Conservation (phyloP, 2,329 filamentous ascomycete genomes). For the Albophoma yamanashiensis region DNA sequence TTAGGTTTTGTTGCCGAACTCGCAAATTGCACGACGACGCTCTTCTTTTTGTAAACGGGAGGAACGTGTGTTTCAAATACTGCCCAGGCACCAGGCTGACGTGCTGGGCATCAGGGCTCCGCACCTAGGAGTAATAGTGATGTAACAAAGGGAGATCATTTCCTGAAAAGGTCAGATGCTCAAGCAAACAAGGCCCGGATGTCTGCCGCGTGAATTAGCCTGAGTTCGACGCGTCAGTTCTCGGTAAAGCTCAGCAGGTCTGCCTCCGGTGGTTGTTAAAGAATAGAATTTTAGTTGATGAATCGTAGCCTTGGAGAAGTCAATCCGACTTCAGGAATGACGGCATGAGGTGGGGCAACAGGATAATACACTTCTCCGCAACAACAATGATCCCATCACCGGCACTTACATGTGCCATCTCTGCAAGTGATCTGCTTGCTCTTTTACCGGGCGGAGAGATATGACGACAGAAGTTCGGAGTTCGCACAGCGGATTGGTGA, state of each 20-base stretch:
- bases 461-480: too few species aligned
- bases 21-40: background rate
- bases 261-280: background rate
- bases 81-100: background rate
- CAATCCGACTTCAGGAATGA: too few species aligned
- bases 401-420: too few species aligned
- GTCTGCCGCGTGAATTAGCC: too few species aligned
- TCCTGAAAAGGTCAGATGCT: background rate
- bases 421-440: too few species aligned
- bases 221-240: background rate
- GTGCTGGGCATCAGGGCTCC: background rate
- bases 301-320: background rate
- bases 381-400: too few species aligned
- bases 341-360: too few species aligned
- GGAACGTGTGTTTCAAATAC: background rate
- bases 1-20: background rate
- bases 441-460: too few species aligned
- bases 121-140: too few species aligned
- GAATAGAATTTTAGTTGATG: background rate
- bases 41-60: background rate
- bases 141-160: background rate
- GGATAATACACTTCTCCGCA: background rate
- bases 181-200: too few species aligned
- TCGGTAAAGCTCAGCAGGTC: background rate
- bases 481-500: too few species aligned